Evolutionary conservation across 73 alveolate genomes (phyloP).

Genomic region (Paramecium sexaurelia): DNA sequence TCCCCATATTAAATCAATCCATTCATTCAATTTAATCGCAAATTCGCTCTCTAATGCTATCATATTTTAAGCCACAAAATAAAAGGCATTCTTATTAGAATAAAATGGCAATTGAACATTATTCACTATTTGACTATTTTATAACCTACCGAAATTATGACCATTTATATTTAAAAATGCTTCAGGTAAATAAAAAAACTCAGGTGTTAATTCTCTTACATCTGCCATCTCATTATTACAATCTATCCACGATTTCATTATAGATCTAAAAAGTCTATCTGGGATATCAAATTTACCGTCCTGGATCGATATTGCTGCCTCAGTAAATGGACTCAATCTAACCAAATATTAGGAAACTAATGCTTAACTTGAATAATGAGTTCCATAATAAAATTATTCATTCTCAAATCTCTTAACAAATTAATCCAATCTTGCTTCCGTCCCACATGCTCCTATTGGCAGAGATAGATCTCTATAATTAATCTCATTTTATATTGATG

Average conservation of each 20-base stretch:
- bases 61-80: constrained; percentile 66
- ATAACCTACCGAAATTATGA: constrained; percentile 79
- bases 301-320: constrained; percentile 89
- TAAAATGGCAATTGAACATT: constrained; percentile 81
- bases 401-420: constrained; percentile 18
- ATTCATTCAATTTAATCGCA: constrained; percentile 72
- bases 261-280: constrained; percentile 88
- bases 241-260: constrained; percentile 77
- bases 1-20: constrained; percentile 89
- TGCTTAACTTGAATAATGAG: constrained; percentile 95
- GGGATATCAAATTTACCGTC: constrained; percentile 93
- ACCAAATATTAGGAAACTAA: constrained; percentile 89
- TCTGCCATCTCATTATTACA: constrained; percentile 90
- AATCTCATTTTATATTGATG: constrained; percentile 54
- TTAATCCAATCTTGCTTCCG: constrained; percentile 77
- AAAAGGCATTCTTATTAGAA: constrained; percentile 78
- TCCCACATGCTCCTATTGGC: constrained; percentile 89
- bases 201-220: constrained; percentile 96
- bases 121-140: constrained; percentile 77
- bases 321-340: constrained; percentile 91
- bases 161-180: constrained; percentile 64
- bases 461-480: constrained; percentile 71
- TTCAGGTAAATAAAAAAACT: constrained; percentile 95
- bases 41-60: constrained; percentile 76
- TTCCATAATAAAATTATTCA: constrained; percentile 89